phyloP scores from a whole-genome alignment of 2,329 filamentous ascomycete species.

The Fusarium sp. region DNA sequence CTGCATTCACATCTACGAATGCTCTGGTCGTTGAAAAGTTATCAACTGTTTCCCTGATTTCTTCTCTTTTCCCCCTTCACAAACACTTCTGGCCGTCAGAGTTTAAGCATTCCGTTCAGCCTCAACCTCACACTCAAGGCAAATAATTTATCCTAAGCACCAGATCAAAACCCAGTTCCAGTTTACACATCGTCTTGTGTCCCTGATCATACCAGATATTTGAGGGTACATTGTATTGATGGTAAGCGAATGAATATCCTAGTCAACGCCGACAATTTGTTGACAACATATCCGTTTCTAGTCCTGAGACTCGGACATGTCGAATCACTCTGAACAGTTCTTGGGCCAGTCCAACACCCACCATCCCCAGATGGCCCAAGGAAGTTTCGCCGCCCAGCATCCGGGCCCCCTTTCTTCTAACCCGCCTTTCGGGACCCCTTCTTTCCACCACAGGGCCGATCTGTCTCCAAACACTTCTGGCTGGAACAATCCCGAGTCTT shows the following conservation, averaged over 20 bases:
- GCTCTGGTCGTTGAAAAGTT: not conserved
- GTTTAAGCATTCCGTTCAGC: not conserved
- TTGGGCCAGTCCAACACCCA: not conserved
- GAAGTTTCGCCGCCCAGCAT: slow-evolving; percentile 7
- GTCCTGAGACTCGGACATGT: slow-evolving; percentile 13
- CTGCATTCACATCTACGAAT: not conserved
- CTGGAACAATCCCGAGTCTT: not conserved
- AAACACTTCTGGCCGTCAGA: not conserved
- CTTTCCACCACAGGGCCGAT: slow-evolving; percentile 7
- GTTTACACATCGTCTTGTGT: slow-evolving; percentile 13
- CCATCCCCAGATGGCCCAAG: slow-evolving; percentile 5
- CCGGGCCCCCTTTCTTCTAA: slow-evolving; percentile 20
- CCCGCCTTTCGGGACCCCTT: slow-evolving; percentile 7
- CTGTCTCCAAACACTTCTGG: not conserved
- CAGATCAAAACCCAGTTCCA: slow-evolving; percentile 16
- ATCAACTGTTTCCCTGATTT: not conserved
- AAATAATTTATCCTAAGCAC: not conserved
- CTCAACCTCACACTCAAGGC: not conserved
- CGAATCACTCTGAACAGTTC: not conserved
- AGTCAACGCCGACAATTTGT: not conserved
- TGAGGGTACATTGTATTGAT: not conserved
- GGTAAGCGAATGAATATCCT: slow-evolving; percentile 19
- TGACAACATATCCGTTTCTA: slow-evolving; percentile 6
- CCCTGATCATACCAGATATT: not conserved
- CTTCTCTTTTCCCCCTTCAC: not conserved